Evolutionary conservation across 2,329 filamentous ascomycete genomes (phyloP), one percentile per base, ranked within the genome.

Genomic region (Hypoxylon sp.): DNA sequence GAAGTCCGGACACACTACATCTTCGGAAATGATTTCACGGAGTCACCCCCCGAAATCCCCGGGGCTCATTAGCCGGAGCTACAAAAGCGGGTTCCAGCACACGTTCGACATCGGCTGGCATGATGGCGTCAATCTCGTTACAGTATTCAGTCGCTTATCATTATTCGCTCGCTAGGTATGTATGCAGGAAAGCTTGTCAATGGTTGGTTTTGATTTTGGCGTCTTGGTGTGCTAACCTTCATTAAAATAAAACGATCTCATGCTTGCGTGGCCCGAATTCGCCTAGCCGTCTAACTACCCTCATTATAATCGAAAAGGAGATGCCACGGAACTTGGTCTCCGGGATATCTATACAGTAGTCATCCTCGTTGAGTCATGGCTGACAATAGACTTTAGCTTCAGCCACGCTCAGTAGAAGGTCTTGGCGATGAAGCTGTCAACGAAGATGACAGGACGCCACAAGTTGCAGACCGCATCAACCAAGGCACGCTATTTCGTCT

Each of bases 11-110:
- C 24, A 52, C 17, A 48, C 17, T 52, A 48, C 59, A 19, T 62
- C 51, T 29, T 37, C 33, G 50, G 58, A 61, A 64, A 57, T 29
- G 14, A 66, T 62, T 39, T 53, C 22, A 64, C 69, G 69, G 66
- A 59, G 63, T 44, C 17, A 31, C 5, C 47, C 55, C 59, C 66
- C 63, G 69, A 66, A 52, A 52, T 58, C 66, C 50, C 61, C 65
- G 61, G 55, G 46, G 26, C 53, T 65, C 60, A 69, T 71, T 71
- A 71, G 69, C 69, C 69, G 63, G 66, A 59, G 63, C 31, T 63
- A 47, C 39, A 64, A 71, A 71, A 69, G 62, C 63, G 55, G 62
- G 53, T 61, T 67, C 48, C 39, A 58, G 60, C 60, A 48, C 0
- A 63, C 53, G 35, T 69, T 69, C 69, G 66, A 71, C 66, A 71